Evolutionary conservation across 495 filamentous ascomycete species (phyloP).

Genomic region (Physcia stellaris): DNA sequence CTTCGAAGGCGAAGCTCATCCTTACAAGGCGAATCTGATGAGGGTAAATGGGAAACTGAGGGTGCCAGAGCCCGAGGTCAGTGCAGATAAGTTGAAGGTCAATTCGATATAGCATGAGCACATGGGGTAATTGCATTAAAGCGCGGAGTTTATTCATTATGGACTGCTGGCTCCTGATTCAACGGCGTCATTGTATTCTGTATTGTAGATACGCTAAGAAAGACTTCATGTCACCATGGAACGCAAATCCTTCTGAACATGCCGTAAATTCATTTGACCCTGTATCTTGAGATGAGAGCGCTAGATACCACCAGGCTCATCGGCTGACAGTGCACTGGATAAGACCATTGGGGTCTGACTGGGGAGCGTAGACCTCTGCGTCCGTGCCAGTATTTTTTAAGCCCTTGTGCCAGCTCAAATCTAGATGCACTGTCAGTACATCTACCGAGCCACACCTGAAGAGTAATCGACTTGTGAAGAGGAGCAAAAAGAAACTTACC

Average conservation of each 20-base stretch:
- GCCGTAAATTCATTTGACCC: too few species aligned
- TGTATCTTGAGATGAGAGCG: too few species aligned
- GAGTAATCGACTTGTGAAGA: too few species aligned
- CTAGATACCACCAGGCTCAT: too few species aligned
- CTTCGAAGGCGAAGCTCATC: slow-evolving; percentile 82
- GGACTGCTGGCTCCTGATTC: too few species aligned
- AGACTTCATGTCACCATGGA: too few species aligned
- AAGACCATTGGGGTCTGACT: slow-evolving; percentile 83
- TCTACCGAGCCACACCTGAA: neutral
- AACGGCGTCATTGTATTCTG: too few species aligned
- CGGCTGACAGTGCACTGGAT: slow-evolving; percentile 90
- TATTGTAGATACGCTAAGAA: too few species aligned
- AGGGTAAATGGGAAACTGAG: slow-evolving; percentile 37
- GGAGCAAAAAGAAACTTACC: slow-evolving; percentile 61
- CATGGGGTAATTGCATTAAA: neutral
- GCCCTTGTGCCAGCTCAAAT: slow-evolving; percentile 88
- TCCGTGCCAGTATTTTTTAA: slow-evolving; percentile 94
- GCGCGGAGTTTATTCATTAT: too few species aligned
- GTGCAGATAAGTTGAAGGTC: slow-evolving; percentile 17
- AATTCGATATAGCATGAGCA: slow-evolving; percentile 10
- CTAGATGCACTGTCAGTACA: neutral
- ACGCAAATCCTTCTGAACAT: too few species aligned
- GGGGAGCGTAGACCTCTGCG: slow-evolving; percentile 89
- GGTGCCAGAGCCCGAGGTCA: slow-evolving; percentile 30
- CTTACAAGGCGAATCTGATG: slow-evolving; percentile 79